Evolutionary conservation across 208 protist genomes (phyloP).

Genomic region (Leishmania guyanensis): DNA sequence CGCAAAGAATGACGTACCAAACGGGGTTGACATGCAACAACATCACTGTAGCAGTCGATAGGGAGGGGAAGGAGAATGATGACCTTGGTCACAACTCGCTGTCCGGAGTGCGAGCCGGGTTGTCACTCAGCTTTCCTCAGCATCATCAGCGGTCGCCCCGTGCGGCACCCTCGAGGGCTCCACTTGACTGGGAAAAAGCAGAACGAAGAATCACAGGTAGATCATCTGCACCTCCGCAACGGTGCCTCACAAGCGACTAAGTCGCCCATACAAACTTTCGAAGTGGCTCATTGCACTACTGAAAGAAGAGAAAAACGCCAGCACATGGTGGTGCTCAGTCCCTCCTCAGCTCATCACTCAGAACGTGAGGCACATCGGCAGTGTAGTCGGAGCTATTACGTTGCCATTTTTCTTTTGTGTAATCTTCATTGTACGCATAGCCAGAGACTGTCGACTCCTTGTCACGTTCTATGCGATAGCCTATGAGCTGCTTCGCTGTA

Average conservation of each 20-base stretch:
- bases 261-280: neutral
- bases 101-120: neutral
- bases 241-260: neutral
- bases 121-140: neutral
- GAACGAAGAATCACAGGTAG: neutral
- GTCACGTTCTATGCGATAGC: neutral
- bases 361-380: neutral
- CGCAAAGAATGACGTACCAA: neutral
- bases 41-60: too few relatives aligned
- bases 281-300: neutral
- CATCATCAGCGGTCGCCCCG: neutral
- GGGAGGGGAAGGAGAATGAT: neutral
- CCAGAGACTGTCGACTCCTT: neutral
- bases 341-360: neutral
- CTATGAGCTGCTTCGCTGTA: neutral
- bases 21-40: neutral
- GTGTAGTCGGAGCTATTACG: neutral
- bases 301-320: neutral
- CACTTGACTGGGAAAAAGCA: too few relatives aligned
- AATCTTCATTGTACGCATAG: neutral
- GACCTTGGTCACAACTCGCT: neutral
- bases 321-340: neutral
- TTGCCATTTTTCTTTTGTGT: neutral
- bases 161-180: neutral
- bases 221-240: neutral